These are phyloP conservation scores for Litchi chinensis DNA, from an alignment of 345 rosid species.

Conservation along the genomic window DNA sequence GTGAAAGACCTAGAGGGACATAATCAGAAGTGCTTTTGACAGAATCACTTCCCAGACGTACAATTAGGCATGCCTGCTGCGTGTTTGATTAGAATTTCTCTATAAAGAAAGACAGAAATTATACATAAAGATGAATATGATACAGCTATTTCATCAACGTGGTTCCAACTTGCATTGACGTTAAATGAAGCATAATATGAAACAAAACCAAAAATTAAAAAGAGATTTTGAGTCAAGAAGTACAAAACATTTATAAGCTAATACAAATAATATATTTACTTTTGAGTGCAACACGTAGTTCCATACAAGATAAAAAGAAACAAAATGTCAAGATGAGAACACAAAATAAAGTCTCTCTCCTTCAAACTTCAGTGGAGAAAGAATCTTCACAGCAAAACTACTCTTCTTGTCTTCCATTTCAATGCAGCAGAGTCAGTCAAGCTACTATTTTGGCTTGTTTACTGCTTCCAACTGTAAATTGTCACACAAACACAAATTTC, in stretches of 20 bases:
- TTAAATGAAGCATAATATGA: not conserved
- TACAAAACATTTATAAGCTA: slow-evolving; percentile 15
- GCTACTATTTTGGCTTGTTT: slow-evolving; percentile 37
- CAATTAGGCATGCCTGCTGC: not conserved
- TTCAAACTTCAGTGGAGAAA: slow-evolving; percentile 24
- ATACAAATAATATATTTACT: slow-evolving; percentile 22
- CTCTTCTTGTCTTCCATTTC: slow-evolving; percentile 9
- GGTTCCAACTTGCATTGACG: slow-evolving; percentile 17
- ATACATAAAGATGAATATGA: not conserved
- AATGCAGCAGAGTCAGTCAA: slow-evolving; percentile 11
- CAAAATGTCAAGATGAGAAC: slow-evolving; percentile 30
- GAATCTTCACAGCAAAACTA: slow-evolving; percentile 27
- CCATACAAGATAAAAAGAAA: slow-evolving; percentile 19
- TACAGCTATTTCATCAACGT: not conserved
- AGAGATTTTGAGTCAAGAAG: slow-evolving; percentile 1
- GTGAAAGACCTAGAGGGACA: not conserved
- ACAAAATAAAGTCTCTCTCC: slow-evolving; percentile 18
- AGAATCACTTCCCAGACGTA: not conserved
- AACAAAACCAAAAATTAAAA: not conserved
- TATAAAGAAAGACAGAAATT: not conserved
- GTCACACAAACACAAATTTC: not conserved
- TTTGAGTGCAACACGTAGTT: slow-evolving; percentile 22
- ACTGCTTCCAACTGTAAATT: slow-evolving; percentile 43
- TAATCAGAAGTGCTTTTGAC: not conserved
- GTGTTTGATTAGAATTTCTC: not conserved